Percentiles rank a stretch among this genome's conserved stretches.
Conservation (phyloP, 2,329 filamentous ascomycete genomes). For the Metarhizium anisopliae region DNA sequence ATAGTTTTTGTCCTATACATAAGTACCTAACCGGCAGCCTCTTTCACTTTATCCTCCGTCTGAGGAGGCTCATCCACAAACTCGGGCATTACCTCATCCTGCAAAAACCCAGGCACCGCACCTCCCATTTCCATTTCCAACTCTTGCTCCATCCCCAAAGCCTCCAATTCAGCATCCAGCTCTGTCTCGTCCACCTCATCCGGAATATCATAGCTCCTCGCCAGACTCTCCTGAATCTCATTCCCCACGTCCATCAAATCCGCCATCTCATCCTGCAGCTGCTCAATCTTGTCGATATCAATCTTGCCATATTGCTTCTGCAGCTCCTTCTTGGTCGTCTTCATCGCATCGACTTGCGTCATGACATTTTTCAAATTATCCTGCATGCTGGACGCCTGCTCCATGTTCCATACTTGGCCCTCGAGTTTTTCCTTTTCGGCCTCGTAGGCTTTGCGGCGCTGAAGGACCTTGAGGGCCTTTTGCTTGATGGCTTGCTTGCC, state of each 20-base stretch:
- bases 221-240: slow-evolving; percentile 93
- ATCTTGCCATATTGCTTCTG: slow-evolving; percentile 95
- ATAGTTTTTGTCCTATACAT: neutral
- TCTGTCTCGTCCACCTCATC: slow-evolving; percentile 97
- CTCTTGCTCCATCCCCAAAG: slow-evolving; percentile 88
- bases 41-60: slow-evolving; percentile 66
- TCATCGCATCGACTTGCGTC: slow-evolving; percentile 96
- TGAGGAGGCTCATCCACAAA: slow-evolving; percentile 90
- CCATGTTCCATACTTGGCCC: slow-evolving; percentile 97
- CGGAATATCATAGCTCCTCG: slow-evolving; percentile 84
- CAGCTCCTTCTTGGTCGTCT: slow-evolving; percentile 89
- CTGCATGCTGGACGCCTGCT: slow-evolving; percentile 96
- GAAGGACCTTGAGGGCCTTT: slow-evolving; percentile 88
- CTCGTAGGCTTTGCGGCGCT: slow-evolving; percentile 92
- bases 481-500: slow-evolving; percentile 89
- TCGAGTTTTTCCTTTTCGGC: slow-evolving; percentile 88
- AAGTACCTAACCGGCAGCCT: slow-evolving; percentile 50
- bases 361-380: slow-evolving; percentile 98
- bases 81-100: slow-evolving; percentile 75
- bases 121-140: slow-evolving; percentile 60
- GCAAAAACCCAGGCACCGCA: slow-evolving; percentile 74
- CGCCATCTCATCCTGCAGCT: slow-evolving; percentile 97
- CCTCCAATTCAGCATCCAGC: slow-evolving; percentile 91
- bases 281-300: slow-evolving; percentile 94
- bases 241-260: slow-evolving; percentile 96